phyloP scores from a whole-genome alignment of 164 flowering plant species.

The Stephania japonica region DNA sequence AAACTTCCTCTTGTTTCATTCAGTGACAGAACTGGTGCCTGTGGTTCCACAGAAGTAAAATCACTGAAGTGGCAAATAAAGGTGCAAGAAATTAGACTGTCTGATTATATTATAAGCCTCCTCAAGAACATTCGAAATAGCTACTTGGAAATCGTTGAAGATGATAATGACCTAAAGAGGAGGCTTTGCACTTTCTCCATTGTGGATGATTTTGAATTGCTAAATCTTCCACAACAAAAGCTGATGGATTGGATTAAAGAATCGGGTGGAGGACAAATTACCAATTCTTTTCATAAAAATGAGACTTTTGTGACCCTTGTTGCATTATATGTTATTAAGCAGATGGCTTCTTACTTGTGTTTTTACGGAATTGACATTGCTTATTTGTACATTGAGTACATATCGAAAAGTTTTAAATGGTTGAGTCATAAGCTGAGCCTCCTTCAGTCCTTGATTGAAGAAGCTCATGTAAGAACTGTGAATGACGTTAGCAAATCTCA shows the following conservation, averaged over 20 bases:
- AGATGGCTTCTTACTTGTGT: constrained; percentile 49
- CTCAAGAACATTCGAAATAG: constrained; percentile 27
- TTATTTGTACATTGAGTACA: constrained; percentile 30
- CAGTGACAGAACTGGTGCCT: constrained; percentile 12
- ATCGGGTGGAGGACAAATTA: background rate
- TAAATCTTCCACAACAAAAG: constrained; percentile 28
- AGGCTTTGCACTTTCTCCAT: constrained; percentile 13
- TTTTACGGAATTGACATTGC: constrained; percentile 47
- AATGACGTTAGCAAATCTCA: constrained; percentile 36
- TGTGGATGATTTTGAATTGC: constrained; percentile 24
- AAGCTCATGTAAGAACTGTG: constrained; percentile 26
- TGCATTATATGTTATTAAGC: constrained; percentile 44
- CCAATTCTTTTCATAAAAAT: constrained; percentile 15
- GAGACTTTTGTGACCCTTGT: constrained; percentile 27
- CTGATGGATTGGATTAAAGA: constrained; percentile 32
- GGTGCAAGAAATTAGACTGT: constrained; percentile 32
- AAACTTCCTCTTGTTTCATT: constrained; percentile 19
- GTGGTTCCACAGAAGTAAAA: constrained; percentile 16
- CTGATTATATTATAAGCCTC: constrained; percentile 32
- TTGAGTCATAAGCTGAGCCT: constrained; percentile 29
- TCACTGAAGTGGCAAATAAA: constrained; percentile 24
- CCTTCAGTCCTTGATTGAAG: constrained; percentile 33
- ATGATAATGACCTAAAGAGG: constrained; percentile 22
- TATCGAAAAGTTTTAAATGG: constrained; percentile 27
- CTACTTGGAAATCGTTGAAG: constrained; percentile 35